These are phyloP conservation scores for Acanthamoeba healyi DNA, from an alignment of 208 protist species.

Conservation along the genomic window DNA sequence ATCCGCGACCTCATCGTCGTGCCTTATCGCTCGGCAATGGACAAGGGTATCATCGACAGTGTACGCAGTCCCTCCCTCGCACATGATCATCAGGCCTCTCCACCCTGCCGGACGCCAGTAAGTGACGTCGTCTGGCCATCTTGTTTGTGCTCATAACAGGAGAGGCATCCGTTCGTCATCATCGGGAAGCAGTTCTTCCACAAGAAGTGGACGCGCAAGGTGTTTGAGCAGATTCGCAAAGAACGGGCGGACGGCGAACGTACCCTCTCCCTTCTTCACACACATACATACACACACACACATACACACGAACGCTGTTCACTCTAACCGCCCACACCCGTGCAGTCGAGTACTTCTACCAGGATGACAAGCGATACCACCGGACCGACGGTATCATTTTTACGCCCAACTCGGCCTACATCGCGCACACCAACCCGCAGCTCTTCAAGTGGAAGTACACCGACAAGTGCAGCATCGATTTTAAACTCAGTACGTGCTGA, in stretches of 20 bases:
- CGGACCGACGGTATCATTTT: conserved; percentile 47
- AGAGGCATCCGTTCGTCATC: conserved; percentile 19
- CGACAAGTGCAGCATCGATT: conserved; percentile 10
- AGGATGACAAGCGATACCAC: conserved; percentile 47
- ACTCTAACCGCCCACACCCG: not conserved
- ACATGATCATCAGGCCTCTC: too few relatives aligned
- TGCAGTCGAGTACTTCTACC: conserved; percentile 45
- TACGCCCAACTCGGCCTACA: conserved; percentile 48
- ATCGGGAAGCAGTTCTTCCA: conserved; percentile 57
- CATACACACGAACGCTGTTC: too few relatives aligned
- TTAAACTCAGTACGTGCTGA: not conserved
- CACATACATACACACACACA: too few relatives aligned
- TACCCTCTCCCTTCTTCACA: not conserved
- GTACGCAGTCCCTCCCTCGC: not conserved
- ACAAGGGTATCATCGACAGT: conserved; percentile 4
- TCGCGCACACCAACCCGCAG: not conserved
- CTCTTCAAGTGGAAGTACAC: conserved; percentile 45
- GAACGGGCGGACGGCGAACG: not conserved
- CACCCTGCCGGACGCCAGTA: too few relatives aligned
- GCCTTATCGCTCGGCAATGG: not conserved
- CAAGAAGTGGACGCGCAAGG: conserved; percentile 17
- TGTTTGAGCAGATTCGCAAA: conserved; percentile 45
- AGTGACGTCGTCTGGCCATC: too few relatives aligned
- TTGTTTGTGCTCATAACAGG: not conserved
- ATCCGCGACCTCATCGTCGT: conserved; percentile 20